A percentile compares a stretch with the other conserved stretches of the same genome.
Evolutionary conservation across 2,329 filamentous ascomycete species (phyloP).

Genomic region (Aspergillus novoparasiticus): DNA sequence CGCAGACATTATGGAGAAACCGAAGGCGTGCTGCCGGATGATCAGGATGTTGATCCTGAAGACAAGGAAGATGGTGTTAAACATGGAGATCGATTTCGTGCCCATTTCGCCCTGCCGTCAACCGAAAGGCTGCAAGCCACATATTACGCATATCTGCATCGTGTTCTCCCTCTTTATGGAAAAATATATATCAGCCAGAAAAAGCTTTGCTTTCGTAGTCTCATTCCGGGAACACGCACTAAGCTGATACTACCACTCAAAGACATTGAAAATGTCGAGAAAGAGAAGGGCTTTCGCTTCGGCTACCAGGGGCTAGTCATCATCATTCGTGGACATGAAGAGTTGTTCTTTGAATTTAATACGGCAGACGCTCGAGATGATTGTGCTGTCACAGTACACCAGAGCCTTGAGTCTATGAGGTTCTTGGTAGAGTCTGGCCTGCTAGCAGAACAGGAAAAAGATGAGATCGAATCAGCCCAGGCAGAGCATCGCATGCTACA

Average conservation of each 20-base stretch:
- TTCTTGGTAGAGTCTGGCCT: constrained; percentile 71
- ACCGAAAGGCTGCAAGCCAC: constrained; percentile 83
- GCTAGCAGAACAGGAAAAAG: constrained; percentile 68
- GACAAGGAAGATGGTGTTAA: constrained; percentile 57
- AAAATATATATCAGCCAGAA: constrained; percentile 93
- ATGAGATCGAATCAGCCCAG: constrained; percentile 72
- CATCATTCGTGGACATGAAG: constrained; percentile 92
- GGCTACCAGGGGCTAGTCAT: constrained; percentile 88
- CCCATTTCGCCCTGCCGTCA: constrained; percentile 85
- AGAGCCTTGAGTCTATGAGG: constrained; percentile 71
- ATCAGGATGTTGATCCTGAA: constrained; percentile 59
- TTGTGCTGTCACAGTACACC: constrained; percentile 78
- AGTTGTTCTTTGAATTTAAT: constrained; percentile 93
- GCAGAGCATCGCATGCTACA: constrained; percentile 80
- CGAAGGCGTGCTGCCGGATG: constrained; percentile 67
- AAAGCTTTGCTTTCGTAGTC: constrained; percentile 88
- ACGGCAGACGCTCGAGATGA: constrained; percentile 80
- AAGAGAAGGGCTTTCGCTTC: constrained; percentile 92
- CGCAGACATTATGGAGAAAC: constrained; percentile 83
- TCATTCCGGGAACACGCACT: constrained; percentile 84
- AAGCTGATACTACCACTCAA: constrained; percentile 89
- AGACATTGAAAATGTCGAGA: constrained; percentile 90
- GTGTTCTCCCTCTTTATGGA: constrained; percentile 87
- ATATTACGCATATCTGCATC: constrained; percentile 89
- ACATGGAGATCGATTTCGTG: constrained; percentile 71